Evolutionary conservation across 108 stramenopile genomes (phyloP), one percentile per base, ranked within the genome.

Genomic region (Nitzschia putrida): DNA sequence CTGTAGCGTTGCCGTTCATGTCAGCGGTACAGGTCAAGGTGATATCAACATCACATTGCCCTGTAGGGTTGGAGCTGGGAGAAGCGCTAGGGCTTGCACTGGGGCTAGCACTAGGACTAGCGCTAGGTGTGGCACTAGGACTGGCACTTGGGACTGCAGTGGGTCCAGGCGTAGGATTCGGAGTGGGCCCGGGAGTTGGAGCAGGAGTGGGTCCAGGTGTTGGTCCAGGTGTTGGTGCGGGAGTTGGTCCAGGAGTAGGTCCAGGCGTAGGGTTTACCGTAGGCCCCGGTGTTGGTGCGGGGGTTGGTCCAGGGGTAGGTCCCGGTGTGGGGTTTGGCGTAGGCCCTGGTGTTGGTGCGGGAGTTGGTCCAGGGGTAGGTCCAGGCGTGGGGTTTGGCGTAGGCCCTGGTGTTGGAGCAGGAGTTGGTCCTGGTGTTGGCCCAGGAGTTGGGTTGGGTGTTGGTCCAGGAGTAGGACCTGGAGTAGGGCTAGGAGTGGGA

Each of bases 21-120:
- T 37, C 16, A 18, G 42, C 64, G 0, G 72, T 58, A 52, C 72
- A 73, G 53, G 55, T 66, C 38, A 73, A 40, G 6, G 13, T 22
- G 3, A 64, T 38, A 34, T 57, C 64, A 38, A 54, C 42, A 26
- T 11, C 25, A 57, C 72, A 73, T 18, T 20, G 13, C 55, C 55
- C 67, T 20, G 67, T 56, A 3, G 55, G 22, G 3, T 8, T 50
- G 49, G 49, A 50, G 5, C 18, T 18, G 20, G 49, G 49, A 50
- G 29, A 34, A 34, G 29, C 29, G 8, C 20, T 23, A 3, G 54
- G 54, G 16, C 20, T 22, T 1, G 54, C 23, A 50, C 20, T 18
- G 5, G 49, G 20, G 49, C 49, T 50, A 5, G 18, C 20, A 20
- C 20, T 50, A 18, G 18, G 16, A 18, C 3, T 2, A 2, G 49